Base-by-base conservation (phyloP, 768 basidiomycete species). In the Phlebiopsis flavidoalba region DNA sequence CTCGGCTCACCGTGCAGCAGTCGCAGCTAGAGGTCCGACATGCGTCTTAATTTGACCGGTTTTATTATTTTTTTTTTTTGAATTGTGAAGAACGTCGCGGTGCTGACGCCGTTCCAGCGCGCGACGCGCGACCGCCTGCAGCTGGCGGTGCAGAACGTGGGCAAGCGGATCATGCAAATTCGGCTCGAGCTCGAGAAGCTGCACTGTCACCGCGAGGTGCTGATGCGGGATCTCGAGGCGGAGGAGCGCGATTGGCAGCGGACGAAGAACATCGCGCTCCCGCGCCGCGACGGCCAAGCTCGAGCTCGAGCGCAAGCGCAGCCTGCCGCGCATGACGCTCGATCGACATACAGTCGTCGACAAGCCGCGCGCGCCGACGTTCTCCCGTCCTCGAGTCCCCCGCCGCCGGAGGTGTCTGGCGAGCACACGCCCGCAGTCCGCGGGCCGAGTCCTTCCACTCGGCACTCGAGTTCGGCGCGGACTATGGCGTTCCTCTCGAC, bases 81-180 rank as follows among this genome's bases (percentile, higher is more conserved):
- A n/a, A n/a, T 88, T 47, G 83, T 89, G 21, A 87, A 90, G 46
- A 96, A 95, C 67, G 80, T 98, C 21, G 87, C 87, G 1, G 83
- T 89, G 47, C 79, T 98, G 43, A 89, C 92, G 15, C 95, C 97
- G 3, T 95, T 98, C 72, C 91, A 88, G 68, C 84, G 84, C 52
- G 78, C 86, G 8, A 95, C 95, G 3, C 84, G 95, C 51, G 90
- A 93, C 63, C 83, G 87, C 49, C 80, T 99, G 26, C 74, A 82
- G 22, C 66, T 74, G 22, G 79, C 85, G 2, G 76, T 95, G 17
- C 84, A 86, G 65, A 75, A 73, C 17, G 76, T 88, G 12, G 83
- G 88, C 8, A 86, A 82, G 68, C 80, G 83, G 45, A 75, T 98
- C 53, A 83, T 81, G 66, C 78, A 80, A 63, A 74, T 85, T 52